Conservation (phyloP, 345 rosid genomes). For the Brassica incana region DNA sequence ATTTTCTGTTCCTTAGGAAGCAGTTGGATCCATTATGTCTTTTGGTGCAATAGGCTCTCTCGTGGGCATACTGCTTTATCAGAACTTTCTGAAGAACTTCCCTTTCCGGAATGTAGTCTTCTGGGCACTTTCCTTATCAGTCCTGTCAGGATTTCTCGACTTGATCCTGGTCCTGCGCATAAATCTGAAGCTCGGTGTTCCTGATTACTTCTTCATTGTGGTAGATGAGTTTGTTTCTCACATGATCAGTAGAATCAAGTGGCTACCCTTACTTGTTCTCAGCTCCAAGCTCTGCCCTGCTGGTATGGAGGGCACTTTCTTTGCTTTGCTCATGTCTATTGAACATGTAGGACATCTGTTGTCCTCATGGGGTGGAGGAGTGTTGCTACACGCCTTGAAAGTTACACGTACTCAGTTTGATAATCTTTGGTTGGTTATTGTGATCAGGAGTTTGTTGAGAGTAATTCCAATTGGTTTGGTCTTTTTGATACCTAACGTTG, state of each 20-base stretch:
- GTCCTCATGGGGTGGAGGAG: conserved; percentile 68
- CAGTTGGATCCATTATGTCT: conserved; percentile 64
- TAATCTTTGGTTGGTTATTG: conserved; percentile 68
- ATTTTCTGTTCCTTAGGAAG: conserved; percentile 48
- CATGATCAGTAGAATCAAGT: conserved; percentile 61
- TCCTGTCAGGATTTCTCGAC: conserved; percentile 68
- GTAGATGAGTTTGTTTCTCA: conserved; percentile 54
- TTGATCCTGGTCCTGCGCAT: conserved; percentile 60
- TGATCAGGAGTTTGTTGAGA: conserved; percentile 62
- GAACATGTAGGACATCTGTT: conserved; percentile 59
- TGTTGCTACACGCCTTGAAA: conserved; percentile 51
- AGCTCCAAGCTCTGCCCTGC: conserved; percentile 76
- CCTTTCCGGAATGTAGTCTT: conserved; percentile 56
- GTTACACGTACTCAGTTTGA: conserved; percentile 64
- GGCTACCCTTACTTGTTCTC: conserved; percentile 76
- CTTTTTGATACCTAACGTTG: conserved; percentile 59
- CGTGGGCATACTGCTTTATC: conserved; percentile 61
- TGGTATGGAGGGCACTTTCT: conserved; percentile 80
- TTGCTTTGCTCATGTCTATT: conserved; percentile 74
- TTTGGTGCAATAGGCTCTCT: conserved; percentile 70
- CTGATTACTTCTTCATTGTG: conserved; percentile 67
- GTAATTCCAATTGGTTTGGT: conserved; percentile 56
- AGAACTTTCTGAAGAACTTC: conserved; percentile 56
- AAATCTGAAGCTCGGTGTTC: conserved; percentile 62
- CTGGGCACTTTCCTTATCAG: conserved; percentile 62